Base-by-base conservation (phyloP, 2,329 filamentous ascomycete genomes). In the Capronia epimyces region DNA sequence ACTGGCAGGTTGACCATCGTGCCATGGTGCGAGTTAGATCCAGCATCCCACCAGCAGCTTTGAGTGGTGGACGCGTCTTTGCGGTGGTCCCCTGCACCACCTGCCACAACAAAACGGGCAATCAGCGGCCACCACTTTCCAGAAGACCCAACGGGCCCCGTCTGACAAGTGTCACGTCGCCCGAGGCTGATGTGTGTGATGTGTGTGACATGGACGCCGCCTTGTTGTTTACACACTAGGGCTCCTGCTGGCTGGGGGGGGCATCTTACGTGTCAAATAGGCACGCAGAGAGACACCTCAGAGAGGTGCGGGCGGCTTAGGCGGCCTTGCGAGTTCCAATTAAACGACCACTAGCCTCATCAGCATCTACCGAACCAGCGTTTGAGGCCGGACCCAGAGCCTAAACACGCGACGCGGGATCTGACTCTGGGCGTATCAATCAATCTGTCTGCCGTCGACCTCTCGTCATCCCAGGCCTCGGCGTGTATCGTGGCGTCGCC, bases 391-490 rank as follows among this genome's bases (percentile, higher is more conserved):
- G 53, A 36, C 29, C 21, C 21, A 47, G 45, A 34, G 22, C 8
- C 12, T 27, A 21, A 46, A 48, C 51, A 54, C 55, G 55, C 52
- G 52, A 57, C 52, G 52, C 55, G 55, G 54, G 49, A 57, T 57
- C 55, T 57, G 49, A 57, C 49, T 53, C 49, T 57, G 52, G 29
- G 46, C 46, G 55, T 50, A 43, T 55, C 46, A 46, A 20, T 32
- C 34, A 37, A 42, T 31, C 24, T 27, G 34, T n/a, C 20, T 25
- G 43, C 39, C 36, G 49, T 49, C 37, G 27, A 37, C 36, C 48
- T 49, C 45, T 47, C 52, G 55, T 57, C 55, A 57, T 55, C 40
- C 50, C n/a, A 22, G 20, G 31, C 32, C 34, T 43, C 36, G 50
- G 39, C 55, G 51, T 37, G 34, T 43, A 55, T 57, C 43, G 48